A percentile compares a stretch with the other conserved stretches of the same genome.
Evolutionary conservation across 805 yeast species (phyloP).

Genomic region (Starmerella stigmatis): DNA sequence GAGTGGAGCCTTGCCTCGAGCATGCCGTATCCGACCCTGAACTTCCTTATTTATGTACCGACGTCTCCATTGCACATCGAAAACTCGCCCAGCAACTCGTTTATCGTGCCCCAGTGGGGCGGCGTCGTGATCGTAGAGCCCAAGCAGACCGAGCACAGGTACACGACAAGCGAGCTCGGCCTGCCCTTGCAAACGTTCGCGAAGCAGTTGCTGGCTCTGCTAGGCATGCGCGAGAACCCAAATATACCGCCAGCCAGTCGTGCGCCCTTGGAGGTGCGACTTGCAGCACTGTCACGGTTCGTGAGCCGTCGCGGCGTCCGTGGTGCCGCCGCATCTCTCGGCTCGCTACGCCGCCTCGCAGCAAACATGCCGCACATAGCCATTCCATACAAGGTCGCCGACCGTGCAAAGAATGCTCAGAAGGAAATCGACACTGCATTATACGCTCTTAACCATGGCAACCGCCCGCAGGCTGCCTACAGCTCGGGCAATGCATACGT

Average conservation of each 20-base stretch:
- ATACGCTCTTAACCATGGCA: conserved; percentile 26
- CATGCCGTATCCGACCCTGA: conserved; percentile 55
- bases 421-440: conserved; percentile 35
- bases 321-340: conserved; percentile 56
- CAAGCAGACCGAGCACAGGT: conserved; percentile 20
- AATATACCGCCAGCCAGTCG: conserved; percentile 44
- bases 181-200: conserved; percentile 60
- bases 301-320: conserved; percentile 49
- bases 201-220: conserved; percentile 58
- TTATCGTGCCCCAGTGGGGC: conserved; percentile 83
- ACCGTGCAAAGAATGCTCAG: conserved; percentile 47
- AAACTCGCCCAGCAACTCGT: conserved; percentile 42
- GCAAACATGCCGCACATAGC: conserved; percentile 66
- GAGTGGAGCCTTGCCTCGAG: conserved; percentile 63
- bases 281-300: conserved; percentile 56
- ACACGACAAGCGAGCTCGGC: conserved; percentile 36
- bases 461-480: conserved; percentile 35
- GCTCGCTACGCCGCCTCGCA: conserved; percentile 60
- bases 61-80: conserved; percentile 43
- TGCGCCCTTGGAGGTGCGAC: conserved; percentile 21
- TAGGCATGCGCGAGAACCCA: conserved; percentile 59
- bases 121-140: conserved; percentile 52
- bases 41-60: conserved; percentile 62
- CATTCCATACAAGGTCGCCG: conserved; percentile 61
- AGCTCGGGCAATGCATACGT: conserved; percentile 44